Evolutionary conservation across 2,329 filamentous ascomycete genomes (phyloP), one percentile per base, ranked within the genome.

Genomic region (Moelleriella libera): DNA sequence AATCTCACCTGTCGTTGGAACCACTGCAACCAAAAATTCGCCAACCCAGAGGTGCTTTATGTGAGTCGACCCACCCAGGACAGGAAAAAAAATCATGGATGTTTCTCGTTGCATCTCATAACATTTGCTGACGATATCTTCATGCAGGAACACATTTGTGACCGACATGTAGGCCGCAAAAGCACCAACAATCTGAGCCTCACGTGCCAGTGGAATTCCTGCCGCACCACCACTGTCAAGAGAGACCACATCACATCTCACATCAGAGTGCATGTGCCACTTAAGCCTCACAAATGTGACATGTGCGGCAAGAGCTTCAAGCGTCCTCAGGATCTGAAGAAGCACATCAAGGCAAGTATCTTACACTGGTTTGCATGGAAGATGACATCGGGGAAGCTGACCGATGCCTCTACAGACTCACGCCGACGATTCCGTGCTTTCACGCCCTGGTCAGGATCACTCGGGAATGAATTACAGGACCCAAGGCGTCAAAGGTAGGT

Each of bases 301-400:
- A 94, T 96, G 69, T 98, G 92, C 63, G 88, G 88, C 63, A 98
- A 98, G 74, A 89, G 89, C 1, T 98, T 98, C 77, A 98, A 98
- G 79, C 85, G 92, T 34, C 92, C 92, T 2, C 92, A 98, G 70
- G 92, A 98, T 71, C 67, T 98, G 59, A 97, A 98, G 80, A 98
- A 98, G 74, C 92, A 98, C 65, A 88, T 97, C 67, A 98, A 97
- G 72, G 74, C 78, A 64, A 53, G 64, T 47, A 48, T 43, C 51
- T 34, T 40, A 30, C n/a, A 10, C 34, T 39, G 9, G 34, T 39
- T n/a, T 9, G 9, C 9, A 9, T 39, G 34, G 34, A 12, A 5
- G 12, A 37, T 37, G 34, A 12, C 34, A 37, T 37, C 2, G 34
- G 32, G 34, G 32, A 21, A 30, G 34, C 58, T 64, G 48, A 62